These are phyloP conservation scores for Fusarium concolor DNA, from an alignment of 2,329 filamentous ascomycete genomes.

Conservation along the genomic window DNA sequence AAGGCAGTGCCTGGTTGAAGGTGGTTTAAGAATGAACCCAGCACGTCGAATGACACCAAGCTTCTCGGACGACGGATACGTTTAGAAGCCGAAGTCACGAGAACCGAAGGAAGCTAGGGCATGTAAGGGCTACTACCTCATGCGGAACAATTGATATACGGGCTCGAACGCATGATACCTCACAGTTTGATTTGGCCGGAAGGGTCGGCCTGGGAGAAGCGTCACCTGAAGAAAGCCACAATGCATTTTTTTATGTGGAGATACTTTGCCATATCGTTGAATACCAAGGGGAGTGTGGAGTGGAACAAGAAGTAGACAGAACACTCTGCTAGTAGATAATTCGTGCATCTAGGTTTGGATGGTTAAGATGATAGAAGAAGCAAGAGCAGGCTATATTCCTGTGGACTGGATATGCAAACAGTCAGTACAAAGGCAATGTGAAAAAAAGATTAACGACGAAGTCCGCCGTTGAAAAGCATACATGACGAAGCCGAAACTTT, in stretches of 20 bases:
- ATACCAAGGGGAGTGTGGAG: constrained; percentile 18
- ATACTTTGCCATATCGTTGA: constrained; percentile 4
- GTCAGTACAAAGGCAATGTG: constrained; percentile 15
- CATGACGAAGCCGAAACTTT: background rate
- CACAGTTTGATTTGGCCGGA: constrained; percentile 16
- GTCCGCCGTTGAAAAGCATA: background rate
- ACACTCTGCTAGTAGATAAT: constrained; percentile 19
- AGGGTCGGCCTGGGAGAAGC: constrained; percentile 2
- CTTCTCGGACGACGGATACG: constrained; percentile 11
- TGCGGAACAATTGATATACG: constrained; percentile 2
- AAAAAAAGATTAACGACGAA: constrained; percentile 7
- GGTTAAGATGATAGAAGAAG: constrained; percentile 4
- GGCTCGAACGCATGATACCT: too few species aligned
- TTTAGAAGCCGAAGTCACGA: constrained; percentile 2
- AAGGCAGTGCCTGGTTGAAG: constrained; percentile 13
- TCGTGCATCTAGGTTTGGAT: constrained; percentile 10
- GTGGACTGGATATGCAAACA: constrained; percentile 7
- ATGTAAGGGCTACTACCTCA: constrained; percentile 12
- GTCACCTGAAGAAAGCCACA: constrained; percentile 16
- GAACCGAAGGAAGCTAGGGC: constrained; percentile 5
- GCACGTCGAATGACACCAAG: background rate
- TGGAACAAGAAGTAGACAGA: constrained; percentile 20
- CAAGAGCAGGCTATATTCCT: constrained; percentile 1
- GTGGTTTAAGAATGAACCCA: background rate
- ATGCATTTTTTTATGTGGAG: constrained; percentile 1